Percentiles rank a stretch among this genome's conserved stretches.
These are phyloP conservation scores for Bruguiera parviflora DNA, from an alignment of 345 rosid species.

Conservation along the genomic window DNA sequence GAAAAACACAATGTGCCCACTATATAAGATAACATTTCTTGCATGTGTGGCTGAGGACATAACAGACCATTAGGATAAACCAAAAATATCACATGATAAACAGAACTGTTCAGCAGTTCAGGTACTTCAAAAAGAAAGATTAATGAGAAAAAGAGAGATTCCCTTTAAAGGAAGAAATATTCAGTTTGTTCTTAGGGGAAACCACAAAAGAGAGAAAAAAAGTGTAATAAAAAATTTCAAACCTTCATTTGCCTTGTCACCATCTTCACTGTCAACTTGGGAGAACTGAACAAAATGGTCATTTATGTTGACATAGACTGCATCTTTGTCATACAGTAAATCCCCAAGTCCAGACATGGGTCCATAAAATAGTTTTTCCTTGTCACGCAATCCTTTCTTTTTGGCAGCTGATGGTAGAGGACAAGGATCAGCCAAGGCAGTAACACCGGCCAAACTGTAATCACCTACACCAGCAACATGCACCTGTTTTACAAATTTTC, in stretches of 20 bases:
- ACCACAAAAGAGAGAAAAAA: too few relatives aligned
- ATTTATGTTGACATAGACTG: conserved; percentile 89
- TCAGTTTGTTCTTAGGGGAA: too few relatives aligned
- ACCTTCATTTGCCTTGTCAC: conserved; percentile 60
- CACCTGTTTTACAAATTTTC: conserved; percentile 45
- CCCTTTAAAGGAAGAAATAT: too few relatives aligned
- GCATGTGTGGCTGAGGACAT: background rate
- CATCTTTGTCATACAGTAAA: conserved; percentile 92
- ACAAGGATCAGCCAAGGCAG: conserved; percentile 85
- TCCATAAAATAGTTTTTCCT: conserved; percentile 86
- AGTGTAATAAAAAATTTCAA: background rate
- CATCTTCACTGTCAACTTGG: conserved; percentile 58
- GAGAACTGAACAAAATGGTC: conserved; percentile 90
- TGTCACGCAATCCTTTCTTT: conserved; percentile 84
- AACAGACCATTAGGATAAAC: background rate
- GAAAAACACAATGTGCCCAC: too few relatives aligned
- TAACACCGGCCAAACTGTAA: conserved; percentile 68
- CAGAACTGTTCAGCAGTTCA: background rate
- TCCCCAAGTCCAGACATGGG: conserved; percentile 99
- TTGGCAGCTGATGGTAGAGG: conserved; percentile 91
- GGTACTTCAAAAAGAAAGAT: background rate
- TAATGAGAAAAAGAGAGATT: too few relatives aligned
- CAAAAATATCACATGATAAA: too few relatives aligned
- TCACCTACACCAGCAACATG: conserved; percentile 99
- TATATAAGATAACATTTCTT: background rate